A percentile compares a stretch with the other conserved stretches of the same genome.
These are phyloP conservation scores for Pestalotiopsis sp. DNA, from an alignment of 2,329 filamentous ascomycete species.

Conservation along the genomic window DNA sequence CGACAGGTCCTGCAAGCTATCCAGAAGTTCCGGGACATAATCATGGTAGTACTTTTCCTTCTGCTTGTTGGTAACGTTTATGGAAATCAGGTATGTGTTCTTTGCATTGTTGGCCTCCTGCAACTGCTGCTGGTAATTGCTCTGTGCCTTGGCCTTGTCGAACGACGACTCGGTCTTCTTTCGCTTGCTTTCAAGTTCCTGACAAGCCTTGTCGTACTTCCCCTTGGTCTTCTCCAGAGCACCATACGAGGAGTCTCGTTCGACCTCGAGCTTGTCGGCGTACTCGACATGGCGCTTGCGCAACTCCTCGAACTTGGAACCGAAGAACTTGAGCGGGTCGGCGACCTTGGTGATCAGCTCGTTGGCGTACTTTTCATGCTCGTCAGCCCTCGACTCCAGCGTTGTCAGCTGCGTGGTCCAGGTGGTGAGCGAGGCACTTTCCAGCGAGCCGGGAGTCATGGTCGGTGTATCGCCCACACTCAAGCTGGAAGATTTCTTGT, in stretches of 20 bases:
- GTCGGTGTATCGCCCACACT: conserved; percentile 92
- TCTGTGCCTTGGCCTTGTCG: conserved; percentile 90
- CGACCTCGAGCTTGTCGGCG: conserved; percentile 84
- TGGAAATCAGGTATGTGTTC: conserved; percentile 95
- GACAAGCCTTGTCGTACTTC: conserved; percentile 90
- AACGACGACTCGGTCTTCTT: conserved; percentile 96
- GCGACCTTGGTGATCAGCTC: conserved; percentile 81
- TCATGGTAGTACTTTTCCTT: conserved; percentile 98
- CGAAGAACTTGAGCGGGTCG: conserved; percentile 80
- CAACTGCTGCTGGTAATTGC: conserved; percentile 88
- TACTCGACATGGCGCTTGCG: conserved; percentile 91
- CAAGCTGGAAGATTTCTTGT: conserved; percentile 81
- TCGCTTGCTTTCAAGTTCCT: conserved; percentile 90
- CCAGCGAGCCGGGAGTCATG: conserved; percentile 92
- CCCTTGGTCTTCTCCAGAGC: conserved; percentile 89
- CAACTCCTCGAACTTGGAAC: conserved; percentile 81
- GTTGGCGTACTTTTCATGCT: conserved; percentile 84
- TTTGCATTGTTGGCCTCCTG: conserved; percentile 97
- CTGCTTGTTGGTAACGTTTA: conserved; percentile 96
- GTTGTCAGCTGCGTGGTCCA: conserved; percentile 95
- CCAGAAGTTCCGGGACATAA: conserved; percentile 90
- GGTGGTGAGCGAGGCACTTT: conserved; percentile 94
- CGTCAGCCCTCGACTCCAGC: conserved; percentile 82
- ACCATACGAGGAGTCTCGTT: conserved; percentile 80
- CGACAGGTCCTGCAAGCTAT: conserved; percentile 90